phyloP scores from a whole-genome alignment of 495 filamentous ascomycete species.

The Tuber brumale region DNA sequence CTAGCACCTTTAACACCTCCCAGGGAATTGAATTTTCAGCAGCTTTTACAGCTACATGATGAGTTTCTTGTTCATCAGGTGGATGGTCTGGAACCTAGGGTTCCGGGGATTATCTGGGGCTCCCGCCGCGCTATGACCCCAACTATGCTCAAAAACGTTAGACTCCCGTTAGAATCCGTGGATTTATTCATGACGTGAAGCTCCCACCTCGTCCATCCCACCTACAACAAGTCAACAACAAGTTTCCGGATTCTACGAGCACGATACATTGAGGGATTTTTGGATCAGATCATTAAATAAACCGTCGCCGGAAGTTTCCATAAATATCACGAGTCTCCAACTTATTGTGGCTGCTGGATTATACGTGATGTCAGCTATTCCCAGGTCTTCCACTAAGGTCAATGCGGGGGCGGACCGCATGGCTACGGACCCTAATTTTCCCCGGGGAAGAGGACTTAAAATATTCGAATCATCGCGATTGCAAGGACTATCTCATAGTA shows the following conservation, averaged over 20 bases:
- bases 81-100: neutral
- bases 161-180: neutral
- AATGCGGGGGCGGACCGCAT: neutral
- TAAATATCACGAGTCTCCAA: neutral
- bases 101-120: neutral
- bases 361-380: neutral
- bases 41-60: neutral
- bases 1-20: neutral
- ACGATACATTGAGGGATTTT: neutral
- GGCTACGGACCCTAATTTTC: neutral
- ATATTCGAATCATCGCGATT: neutral
- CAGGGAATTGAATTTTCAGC: neutral
- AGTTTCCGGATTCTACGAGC: neutral
- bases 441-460: neutral
- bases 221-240: neutral
- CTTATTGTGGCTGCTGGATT: neutral
- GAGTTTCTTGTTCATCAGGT: neutral
- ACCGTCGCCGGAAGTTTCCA: neutral
- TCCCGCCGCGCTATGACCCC: neutral
- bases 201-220: neutral
- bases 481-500: neutral
- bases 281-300: neutral
- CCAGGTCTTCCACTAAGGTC: neutral
- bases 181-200: neutral
- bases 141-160: neutral